A percentile compares a stretch with the other conserved stretches of the same genome.
phyloP scores from a whole-genome alignment of 2,329 filamentous ascomycete genomes.

The Calonectria pseudoreteaudii region DNA sequence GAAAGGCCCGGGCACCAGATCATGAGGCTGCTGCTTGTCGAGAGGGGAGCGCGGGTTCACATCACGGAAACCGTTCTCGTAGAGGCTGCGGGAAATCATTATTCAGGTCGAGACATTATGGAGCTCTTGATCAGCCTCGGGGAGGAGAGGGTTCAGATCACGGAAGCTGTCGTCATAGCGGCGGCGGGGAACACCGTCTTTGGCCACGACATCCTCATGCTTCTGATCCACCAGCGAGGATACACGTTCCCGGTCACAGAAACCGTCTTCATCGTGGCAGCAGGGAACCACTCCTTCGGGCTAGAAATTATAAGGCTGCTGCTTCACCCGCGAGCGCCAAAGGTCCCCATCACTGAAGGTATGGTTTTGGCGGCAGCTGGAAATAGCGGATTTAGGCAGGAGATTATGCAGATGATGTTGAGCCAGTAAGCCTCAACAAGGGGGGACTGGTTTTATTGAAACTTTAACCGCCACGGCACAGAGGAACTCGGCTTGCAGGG shows the following conservation, averaged over 20 bases:
- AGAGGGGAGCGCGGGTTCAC: background rate
- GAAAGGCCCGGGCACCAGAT: background rate
- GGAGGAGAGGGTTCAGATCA: background rate
- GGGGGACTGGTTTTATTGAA: background rate
- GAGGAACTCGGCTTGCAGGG: background rate
- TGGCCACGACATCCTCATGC: background rate
- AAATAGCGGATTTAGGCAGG: background rate
- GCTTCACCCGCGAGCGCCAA: background rate
- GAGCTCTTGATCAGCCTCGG: background rate
- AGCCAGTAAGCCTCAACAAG: background rate
- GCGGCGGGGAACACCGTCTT: background rate
- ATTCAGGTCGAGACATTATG: background rate
- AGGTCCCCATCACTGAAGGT: background rate
- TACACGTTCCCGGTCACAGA: background rate
- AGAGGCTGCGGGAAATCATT: background rate
- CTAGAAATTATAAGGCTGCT: background rate
- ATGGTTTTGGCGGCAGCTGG: background rate
- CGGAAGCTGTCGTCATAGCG: background rate
- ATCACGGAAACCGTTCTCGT: background rate
- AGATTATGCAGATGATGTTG: background rate
- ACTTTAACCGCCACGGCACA: background rate
- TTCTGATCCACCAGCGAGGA: background rate
- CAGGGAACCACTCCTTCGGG: background rate
- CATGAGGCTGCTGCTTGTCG: background rate
- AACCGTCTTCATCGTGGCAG: background rate